phyloP scores from a whole-genome alignment of 495 filamentous ascomycete genomes.

The Niebla homalea region DNA sequence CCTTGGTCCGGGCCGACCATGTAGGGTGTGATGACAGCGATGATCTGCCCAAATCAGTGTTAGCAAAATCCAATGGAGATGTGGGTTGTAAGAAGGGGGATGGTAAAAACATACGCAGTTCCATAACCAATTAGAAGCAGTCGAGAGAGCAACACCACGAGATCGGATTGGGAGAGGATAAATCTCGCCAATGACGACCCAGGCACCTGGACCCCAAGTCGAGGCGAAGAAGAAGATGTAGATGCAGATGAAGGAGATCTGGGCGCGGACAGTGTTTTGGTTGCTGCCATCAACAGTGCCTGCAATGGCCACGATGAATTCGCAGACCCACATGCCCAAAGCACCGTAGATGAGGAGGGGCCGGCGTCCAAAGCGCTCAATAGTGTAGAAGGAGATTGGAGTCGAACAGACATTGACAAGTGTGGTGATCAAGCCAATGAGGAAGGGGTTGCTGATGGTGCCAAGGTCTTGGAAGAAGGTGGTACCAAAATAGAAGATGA shows the following conservation, averaged over 20 bases:
- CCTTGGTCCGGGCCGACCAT: constrained; percentile 48
- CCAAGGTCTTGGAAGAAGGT: constrained; percentile 52
- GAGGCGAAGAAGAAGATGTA: constrained; percentile 77
- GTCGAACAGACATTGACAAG: constrained; percentile 64
- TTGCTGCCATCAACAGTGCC: constrained; percentile 42
- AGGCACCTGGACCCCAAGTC: constrained; percentile 67
- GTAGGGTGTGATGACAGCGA: constrained; percentile 59
- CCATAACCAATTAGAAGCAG: constrained; percentile 75
- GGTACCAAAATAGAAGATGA: constrained; percentile 53
- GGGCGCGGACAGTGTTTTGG: constrained; percentile 29
- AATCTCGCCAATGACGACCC: constrained; percentile 74
- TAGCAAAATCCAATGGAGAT: background rate
- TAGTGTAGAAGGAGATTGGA: constrained; percentile 54
- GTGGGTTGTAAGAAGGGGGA: background rate
- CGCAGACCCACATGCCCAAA: constrained; percentile 55
- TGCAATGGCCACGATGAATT: constrained; percentile 51
- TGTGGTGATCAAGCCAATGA: constrained; percentile 60
- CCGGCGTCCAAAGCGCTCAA: constrained; percentile 58
- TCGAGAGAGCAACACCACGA: constrained; percentile 60
- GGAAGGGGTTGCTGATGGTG: constrained; percentile 46
- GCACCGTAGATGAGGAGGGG: constrained; percentile 54
- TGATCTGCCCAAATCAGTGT: constrained; percentile 24
- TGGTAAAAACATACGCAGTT: constrained; percentile 33
- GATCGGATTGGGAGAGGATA: constrained; percentile 69
- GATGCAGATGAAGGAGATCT: constrained; percentile 66